Percentiles rank a stretch among this genome's conserved stretches.
phyloP scores from a whole-genome alignment of 2,329 filamentous ascomycete species.

The Alternaria longipes region DNA sequence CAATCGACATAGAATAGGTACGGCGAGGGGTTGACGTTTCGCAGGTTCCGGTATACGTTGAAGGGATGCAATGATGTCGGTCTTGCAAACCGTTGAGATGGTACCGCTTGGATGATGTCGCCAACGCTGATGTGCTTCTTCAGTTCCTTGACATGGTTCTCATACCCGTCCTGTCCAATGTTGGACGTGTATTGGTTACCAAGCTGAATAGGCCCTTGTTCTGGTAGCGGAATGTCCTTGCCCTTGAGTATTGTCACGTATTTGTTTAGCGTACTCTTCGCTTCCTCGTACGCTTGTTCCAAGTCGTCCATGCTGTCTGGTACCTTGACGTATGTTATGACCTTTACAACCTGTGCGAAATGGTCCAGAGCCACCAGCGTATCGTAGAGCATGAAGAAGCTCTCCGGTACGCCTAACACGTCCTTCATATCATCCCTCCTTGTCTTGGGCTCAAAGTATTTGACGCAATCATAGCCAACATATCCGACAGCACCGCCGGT shows the following conservation, averaged over 20 bases:
- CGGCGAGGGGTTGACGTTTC: conserved; percentile 96
- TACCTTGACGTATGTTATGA: conserved; percentile 88
- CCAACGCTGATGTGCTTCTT: conserved; percentile 92
- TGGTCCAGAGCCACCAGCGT: conserved; percentile 94
- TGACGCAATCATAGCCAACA: conserved; percentile 96
- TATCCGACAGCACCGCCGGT: conserved; percentile 95
- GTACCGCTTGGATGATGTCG: conserved; percentile 97
- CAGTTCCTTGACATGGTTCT: conserved; percentile 82
- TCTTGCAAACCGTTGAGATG: conserved; percentile 89
- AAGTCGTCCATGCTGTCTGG: conserved; percentile 64
- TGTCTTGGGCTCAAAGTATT: conserved; percentile 98
- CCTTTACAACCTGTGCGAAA: conserved; percentile 90
- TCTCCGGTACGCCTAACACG: conserved; percentile 87
- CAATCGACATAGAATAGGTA: conserved; percentile 98
- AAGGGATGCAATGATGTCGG: conserved; percentile 94
- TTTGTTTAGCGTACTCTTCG: conserved; percentile 69
- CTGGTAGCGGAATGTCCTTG: conserved; percentile 78
- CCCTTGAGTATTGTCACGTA: conserved; percentile 77
- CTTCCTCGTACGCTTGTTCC: conserved; percentile 73
- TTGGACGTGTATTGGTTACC: conserved; percentile 89
- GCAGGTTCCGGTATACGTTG: conserved; percentile 95
- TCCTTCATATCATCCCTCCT: conserved; percentile 86
- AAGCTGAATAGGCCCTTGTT: conserved; percentile 75
- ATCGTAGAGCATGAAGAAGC: conserved; percentile 95
- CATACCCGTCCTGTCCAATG: conserved; percentile 87